Percentiles rank a stretch among this genome's conserved stretches.
phyloP scores from a whole-genome alignment of 441 rosid species.

The Arabidopsis lyrata region DNA sequence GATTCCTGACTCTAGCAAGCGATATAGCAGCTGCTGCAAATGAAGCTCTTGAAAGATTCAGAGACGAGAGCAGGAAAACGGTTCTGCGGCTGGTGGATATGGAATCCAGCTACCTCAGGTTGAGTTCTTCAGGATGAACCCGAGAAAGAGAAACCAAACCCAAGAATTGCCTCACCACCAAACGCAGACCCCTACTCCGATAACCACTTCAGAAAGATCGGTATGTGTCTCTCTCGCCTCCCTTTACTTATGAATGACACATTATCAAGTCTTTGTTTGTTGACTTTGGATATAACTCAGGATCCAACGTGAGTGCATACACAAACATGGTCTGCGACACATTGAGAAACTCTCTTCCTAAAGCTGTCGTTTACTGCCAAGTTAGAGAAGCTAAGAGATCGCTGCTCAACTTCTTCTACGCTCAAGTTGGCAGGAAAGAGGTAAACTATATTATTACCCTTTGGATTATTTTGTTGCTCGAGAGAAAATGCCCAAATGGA shows the following conservation, averaged over 20 bases:
- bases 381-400: slow-evolving; percentile 94
- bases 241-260: slow-evolving; percentile 19
- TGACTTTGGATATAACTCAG: slow-evolving; percentile 49
- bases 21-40: slow-evolving; percentile 97
- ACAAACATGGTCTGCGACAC: slow-evolving; percentile 95
- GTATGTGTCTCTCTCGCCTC: slow-evolving; percentile 46
- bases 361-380: slow-evolving; percentile 98
- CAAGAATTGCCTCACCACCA: slow-evolving; percentile 58
- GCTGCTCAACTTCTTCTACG: slow-evolving; percentile 82
- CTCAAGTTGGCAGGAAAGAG: slow-evolving; percentile 94
- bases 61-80: slow-evolving; percentile 91
- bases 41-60: slow-evolving; percentile 92
- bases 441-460: slow-evolving; percentile 49
- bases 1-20: slow-evolving; percentile 84
- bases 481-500: neutral
- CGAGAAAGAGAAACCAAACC: slow-evolving; percentile 66
- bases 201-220: slow-evolving; percentile 87
- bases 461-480: neutral
- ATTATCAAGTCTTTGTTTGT: slow-evolving; percentile 2
- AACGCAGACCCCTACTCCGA: slow-evolving; percentile 77
- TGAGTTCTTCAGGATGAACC: slow-evolving; percentile 95
- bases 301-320: slow-evolving; percentile 89
- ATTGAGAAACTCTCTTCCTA: slow-evolving; percentile 83
- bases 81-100: slow-evolving; percentile 91
- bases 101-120: slow-evolving; percentile 97